phyloP scores from a whole-genome alignment of 2,329 filamentous ascomycete species.

The Botrytis squamosa region DNA sequence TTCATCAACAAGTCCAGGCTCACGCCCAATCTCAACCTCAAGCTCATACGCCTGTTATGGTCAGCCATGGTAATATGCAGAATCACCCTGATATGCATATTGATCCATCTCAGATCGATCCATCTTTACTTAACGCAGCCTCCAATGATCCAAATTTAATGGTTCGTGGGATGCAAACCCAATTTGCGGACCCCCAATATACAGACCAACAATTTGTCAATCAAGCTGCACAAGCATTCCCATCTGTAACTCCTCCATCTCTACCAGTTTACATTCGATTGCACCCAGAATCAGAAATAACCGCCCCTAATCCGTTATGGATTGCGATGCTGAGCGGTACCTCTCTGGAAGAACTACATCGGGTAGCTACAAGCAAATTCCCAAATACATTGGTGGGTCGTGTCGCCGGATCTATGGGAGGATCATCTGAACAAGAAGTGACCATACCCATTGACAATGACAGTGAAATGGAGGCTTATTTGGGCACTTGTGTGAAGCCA shows the following conservation, averaged over 20 bases:
- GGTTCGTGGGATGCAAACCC: constrained; percentile 39
- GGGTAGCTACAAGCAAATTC: constrained; percentile 59
- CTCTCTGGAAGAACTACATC: constrained; percentile 61
- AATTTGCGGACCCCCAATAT: constrained; percentile 36
- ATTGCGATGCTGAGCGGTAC: constrained; percentile 57
- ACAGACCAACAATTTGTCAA: constrained; percentile 40
- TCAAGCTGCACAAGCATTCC: constrained; percentile 44
- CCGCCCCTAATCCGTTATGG: constrained; percentile 57
- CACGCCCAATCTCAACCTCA: constrained; percentile 14
- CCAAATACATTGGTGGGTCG: constrained; percentile 57
- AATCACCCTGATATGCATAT: constrained; percentile 60
- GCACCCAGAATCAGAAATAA: constrained; percentile 60
- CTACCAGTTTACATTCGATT: constrained; percentile 69
- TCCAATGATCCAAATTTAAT: constrained; percentile 39
- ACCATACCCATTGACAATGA: constrained; percentile 66
- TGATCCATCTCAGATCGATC: constrained; percentile 63
- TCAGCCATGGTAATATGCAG: constrained; percentile 53
- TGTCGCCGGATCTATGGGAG: constrained; percentile 65
- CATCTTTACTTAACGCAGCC: constrained; percentile 58
- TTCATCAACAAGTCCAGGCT: constrained; percentile 29
- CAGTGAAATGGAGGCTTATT: constrained; percentile 69
- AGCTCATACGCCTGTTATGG: constrained; percentile 33
- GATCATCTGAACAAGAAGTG: constrained; percentile 55
- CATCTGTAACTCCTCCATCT: constrained; percentile 36
- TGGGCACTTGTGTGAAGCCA: constrained; percentile 52